Conservation (phyloP, 768 basidiomycete genomes). For the Megacollybia marginata region DNA sequence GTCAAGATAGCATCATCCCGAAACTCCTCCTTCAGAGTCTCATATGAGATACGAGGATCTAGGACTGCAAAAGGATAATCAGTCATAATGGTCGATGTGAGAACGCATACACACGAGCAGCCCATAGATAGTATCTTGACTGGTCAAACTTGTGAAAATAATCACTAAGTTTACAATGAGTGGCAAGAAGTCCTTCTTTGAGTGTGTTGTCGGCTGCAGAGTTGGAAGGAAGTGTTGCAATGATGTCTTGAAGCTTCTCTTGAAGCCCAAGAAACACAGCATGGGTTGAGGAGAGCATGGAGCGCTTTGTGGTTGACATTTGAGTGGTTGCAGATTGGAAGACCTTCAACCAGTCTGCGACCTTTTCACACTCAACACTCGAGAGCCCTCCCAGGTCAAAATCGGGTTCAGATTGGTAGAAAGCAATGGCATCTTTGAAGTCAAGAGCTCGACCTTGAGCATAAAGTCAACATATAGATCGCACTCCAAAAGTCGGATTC, state of each 20-base stretch:
- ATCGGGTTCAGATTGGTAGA: constrained; percentile 11
- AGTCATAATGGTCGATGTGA: not conserved
- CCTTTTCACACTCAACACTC: constrained; percentile 17
- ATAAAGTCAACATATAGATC: not conserved
- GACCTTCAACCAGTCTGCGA: constrained; percentile 17
- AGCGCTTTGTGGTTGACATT: constrained; percentile 15
- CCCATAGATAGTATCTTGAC: constrained; percentile 24
- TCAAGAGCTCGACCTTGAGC: constrained; percentile 22
- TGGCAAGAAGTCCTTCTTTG: constrained; percentile 13
- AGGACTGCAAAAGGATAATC: constrained; percentile 18
- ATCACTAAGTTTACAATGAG: constrained; percentile 26
- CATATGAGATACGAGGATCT: constrained; percentile 24
- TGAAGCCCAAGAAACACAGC: too few species aligned
- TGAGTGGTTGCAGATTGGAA: constrained; percentile 21
- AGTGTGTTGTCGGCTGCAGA: constrained; percentile 9
- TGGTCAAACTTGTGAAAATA: constrained; percentile 20
- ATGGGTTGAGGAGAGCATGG: constrained; percentile 24
- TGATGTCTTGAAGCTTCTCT: constrained; percentile 13
- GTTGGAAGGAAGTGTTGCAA: constrained; percentile 12
- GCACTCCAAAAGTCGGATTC: not conserved
- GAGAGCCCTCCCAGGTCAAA: constrained; percentile 11
- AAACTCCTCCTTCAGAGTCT: constrained; percentile 12
- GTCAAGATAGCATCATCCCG: constrained; percentile 12
- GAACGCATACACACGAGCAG: constrained; percentile 16
- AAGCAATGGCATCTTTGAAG: constrained; percentile 9